Conservation (phyloP, 192 early-diverging fungal genomes). For the Backusella parvicylindrica region DNA sequence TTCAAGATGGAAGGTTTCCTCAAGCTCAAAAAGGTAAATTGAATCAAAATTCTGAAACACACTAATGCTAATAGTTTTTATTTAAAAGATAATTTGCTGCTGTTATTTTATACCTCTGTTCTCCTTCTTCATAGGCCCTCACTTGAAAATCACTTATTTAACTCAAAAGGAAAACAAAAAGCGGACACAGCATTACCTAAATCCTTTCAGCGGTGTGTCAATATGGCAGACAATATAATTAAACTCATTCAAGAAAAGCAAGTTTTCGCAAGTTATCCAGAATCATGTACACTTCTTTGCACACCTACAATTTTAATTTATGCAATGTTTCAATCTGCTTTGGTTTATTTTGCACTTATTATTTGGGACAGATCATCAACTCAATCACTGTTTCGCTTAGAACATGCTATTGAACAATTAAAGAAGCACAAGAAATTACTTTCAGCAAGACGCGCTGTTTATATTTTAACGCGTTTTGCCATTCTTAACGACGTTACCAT, state of each 20-base stretch:
- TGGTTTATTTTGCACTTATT: neutral
- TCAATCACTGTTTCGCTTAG: neutral
- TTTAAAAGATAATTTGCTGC: constrained; percentile 13
- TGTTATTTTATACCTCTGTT: constrained; percentile 39
- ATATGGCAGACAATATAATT: constrained; percentile 11
- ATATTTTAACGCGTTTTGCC: neutral
- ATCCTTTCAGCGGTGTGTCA: constrained; percentile 8
- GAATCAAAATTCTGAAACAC: neutral
- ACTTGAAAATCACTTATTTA: constrained; percentile 8
- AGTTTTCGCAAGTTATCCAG: neutral
- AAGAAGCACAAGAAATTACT: neutral
- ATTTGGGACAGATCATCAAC: neutral
- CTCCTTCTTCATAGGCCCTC: constrained; percentile 48
- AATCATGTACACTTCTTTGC: neutral
- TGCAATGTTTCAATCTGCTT: neutral
- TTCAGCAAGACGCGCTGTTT: neutral
- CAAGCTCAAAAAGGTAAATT: constrained; percentile 16
- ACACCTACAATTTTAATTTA: neutral
- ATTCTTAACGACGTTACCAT: neutral
- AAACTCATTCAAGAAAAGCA: neutral
- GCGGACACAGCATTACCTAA: neutral
- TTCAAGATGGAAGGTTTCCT: constrained; percentile 6
- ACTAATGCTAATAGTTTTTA: neutral
- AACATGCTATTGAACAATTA: neutral
- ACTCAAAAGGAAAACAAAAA: neutral